Evolutionary conservation across 2,329 filamentous ascomycete species (phyloP), one percentile per base, ranked within the genome.

Genomic region (Pseudocercospora musae): DNA sequence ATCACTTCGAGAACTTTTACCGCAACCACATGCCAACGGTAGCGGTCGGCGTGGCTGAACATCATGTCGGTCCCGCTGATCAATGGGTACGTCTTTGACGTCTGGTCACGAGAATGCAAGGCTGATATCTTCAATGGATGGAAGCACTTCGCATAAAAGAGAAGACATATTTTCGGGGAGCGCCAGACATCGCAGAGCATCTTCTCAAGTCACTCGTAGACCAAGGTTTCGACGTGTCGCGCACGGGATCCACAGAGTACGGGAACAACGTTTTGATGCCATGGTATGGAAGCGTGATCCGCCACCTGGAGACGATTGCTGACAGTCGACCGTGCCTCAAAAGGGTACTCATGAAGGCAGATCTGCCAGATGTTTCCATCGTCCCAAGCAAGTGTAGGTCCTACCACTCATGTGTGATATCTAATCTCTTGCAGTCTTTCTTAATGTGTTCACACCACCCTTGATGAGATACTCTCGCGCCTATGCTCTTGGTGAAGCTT

Each of bases 1-100:
- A 50, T 50, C 48, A 50, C 13, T 50, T 50, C 23, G 48, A 50
- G 48, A 50, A 50, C 48, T 50, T 50, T 27, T 50, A 50, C 23
- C 48, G 48, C 15, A 50, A 50, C 48, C 48, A 50, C 23, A 50
- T 50, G 48, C 48, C 48, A n/a, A 50, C 48, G 7, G 18, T 50
- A n/a, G 48, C 48, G 7, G 48, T 50, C 48, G 25, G 48, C 48
- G 48, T 50, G 1, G 48, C 48, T 29, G 48, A 50, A 9, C 20
- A 50, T n/a, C 48, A 50, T 50, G 23, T 50, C 48, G 48, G 48
- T 5, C 48, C 48, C 2, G 48, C 48, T 6, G 48, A 50, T 27
- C 48, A 50, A 15, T 25, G 23, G 23, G 23, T 25, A 25, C 3
- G 23, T 25, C 23, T 25, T 3, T 25, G 23, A 25, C 6, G 23